Evolutionary conservation across 768 basidiomycete species (phyloP), one percentile per base, ranked within the genome.

Genomic region (Cystofilobasidium macerans): DNA sequence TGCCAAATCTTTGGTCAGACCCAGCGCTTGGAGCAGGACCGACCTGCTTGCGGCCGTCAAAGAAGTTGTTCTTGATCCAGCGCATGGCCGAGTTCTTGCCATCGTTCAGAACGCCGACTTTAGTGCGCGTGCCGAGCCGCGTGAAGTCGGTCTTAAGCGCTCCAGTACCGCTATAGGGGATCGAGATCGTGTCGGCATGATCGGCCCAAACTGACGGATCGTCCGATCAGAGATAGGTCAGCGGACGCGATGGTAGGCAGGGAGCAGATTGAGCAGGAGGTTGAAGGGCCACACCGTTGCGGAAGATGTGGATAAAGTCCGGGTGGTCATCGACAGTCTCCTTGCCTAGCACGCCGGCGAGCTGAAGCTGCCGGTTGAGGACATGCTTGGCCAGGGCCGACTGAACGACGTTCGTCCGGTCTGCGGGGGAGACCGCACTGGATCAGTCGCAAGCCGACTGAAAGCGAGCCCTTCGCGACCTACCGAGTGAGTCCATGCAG

Each of bases 331-430:
- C 94, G 22, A 99, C 77, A 24, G 78, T 77, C 66, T 87, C 87
- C 48, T 82, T 78, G 14, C 83, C 80, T 38, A 98, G 75, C 12
- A 98, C 82, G 6, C 87, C 88, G 20, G 86, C 76, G 7, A 81
- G 80, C 69, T 81, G 82, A 62, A 99, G 80, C 73, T 98, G 94
- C 61, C 80, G 77, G 68, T 84, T 86, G 47, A 98, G 79, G 1
- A 82, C 86, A 83, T 86, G 89, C 75, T 88, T 91, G n/a, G 88
- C 95, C 59, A 98, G 76, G 13, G 93, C 83, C n/a, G 89, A 86
- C 75, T 99, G 95, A 5, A 91, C 87, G 47, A 99, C 94, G 75
- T 98, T 98, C 54, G 95, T 99, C 56, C 95, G 83, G 74, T 99
- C 95, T 65, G 97, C 79, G 72, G 76, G 28, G 20, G 4, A 13